Percentiles rank a stretch among this genome's conserved stretches.
phyloP scores from a whole-genome alignment of 345 rosid genomes.

The Brassica carinata region DNA sequence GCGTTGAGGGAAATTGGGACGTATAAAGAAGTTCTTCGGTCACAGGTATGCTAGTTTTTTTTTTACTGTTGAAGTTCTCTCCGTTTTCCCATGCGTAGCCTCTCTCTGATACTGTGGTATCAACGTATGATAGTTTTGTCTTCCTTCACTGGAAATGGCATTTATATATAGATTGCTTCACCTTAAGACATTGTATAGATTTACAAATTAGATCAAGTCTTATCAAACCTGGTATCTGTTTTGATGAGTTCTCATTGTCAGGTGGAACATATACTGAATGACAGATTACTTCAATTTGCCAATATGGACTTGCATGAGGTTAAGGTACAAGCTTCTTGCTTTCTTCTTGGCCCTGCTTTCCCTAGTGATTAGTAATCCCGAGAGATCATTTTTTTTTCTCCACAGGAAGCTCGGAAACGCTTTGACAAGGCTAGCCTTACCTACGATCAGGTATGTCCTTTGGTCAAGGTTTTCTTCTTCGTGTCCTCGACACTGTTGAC shows the following conservation, averaged over 20 bases:
- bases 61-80: too few relatives aligned
- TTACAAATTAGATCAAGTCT: neutral
- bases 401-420: constrained; percentile 92
- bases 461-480: constrained; percentile 2
- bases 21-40: constrained; percentile 95
- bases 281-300: constrained; percentile 87
- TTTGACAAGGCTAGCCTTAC: constrained; percentile 95
- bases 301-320: constrained; percentile 85
- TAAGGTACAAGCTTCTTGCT: constrained; percentile 65
- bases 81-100: too few relatives aligned
- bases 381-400: constrained; percentile 39
- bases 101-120: too few relatives aligned
- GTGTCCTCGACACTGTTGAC: neutral
- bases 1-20: constrained; percentile 99
- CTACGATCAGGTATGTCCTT: constrained; percentile 81
- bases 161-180: constrained; percentile 6
- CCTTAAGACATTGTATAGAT: neutral
- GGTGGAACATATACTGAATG: constrained; percentile 97
- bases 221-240: constrained; percentile 2
- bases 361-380: too few relatives aligned
- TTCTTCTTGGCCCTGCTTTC: constrained; percentile 4
- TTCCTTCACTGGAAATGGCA: neutral
- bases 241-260: constrained; percentile 41
- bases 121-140: constrained; percentile 13
- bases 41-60: constrained; percentile 81